Base-by-base conservation (phyloP, 805 yeast genomes). In the Spathaspora gorwiae region DNA sequence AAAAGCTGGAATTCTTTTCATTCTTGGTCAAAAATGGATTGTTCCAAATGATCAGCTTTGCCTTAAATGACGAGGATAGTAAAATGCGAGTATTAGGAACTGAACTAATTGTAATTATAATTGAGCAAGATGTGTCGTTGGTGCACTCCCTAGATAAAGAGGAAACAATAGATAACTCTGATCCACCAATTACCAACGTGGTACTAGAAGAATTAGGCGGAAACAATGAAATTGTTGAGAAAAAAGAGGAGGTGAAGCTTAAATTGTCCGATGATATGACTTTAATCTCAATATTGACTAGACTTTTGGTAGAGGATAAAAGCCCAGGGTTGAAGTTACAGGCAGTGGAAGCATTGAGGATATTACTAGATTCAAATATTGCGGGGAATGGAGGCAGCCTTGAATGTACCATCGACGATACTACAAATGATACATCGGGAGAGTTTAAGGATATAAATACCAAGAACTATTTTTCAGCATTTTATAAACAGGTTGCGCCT, bases 321-420 rank as follows among this genome's bases (percentile, higher is more conserved):
- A 81, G 81, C 50, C 77, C 83, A 5, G 95, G 95, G 0, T 64
- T 90, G 42, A 83, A 85, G 56, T 79, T 86, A 6, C 97, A 90
- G 61, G 85, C 90, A 0, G 81, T 79, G 50, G 97, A 90, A 63
- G 95, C 96, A 1, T 64, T 90, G 40, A 83, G 83, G 57, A 80
- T 83, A 1, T 63, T 90, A 31, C 68, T 90, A 11, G 90, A 86
- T 56, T 83, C 87, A 1, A 66, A 63, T 46, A 64, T 65, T 13
- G 70, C 68, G 5, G 40, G 41, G 13, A 37, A 27, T 24, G 39
- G 40, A 26, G 14, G 38, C 9, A 30, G 37, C 6, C 34, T 37
- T 11, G 39, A 40, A 19, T 36, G 38, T 11, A 27, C 35, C 5
- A 44, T 40, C 7, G 46, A 45, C 34, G 52, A 50, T 11, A 32